These are phyloP conservation scores for Cladosporium sp. DNA, from an alignment of 2,329 filamentous ascomycete species.

Conservation along the genomic window DNA sequence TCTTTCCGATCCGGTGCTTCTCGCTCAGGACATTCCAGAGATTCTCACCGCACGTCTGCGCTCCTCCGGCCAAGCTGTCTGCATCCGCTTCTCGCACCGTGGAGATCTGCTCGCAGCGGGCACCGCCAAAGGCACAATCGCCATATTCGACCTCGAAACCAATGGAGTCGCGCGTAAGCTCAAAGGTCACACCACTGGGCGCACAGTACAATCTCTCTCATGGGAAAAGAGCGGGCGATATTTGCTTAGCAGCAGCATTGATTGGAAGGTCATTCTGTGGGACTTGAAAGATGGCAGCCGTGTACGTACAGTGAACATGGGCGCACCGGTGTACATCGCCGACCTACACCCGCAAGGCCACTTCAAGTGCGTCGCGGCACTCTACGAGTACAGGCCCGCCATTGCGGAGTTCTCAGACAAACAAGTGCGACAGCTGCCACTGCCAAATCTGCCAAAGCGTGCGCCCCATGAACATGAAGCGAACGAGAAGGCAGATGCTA, in stretches of 20 bases:
- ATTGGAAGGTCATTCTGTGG: slow-evolving; percentile 96
- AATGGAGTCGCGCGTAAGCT: slow-evolving; percentile 94
- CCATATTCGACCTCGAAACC: slow-evolving; percentile 96
- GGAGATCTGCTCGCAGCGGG: slow-evolving; percentile 94
- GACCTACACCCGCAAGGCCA: slow-evolving; percentile 90
- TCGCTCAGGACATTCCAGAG: slow-evolving; percentile 82
- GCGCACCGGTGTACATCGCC: slow-evolving; percentile 90
- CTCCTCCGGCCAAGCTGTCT: slow-evolving; percentile 59
- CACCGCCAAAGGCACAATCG: slow-evolving; percentile 83
- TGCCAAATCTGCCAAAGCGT: slow-evolving; percentile 79
- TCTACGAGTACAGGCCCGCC: slow-evolving; percentile 89
- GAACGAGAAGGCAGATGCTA: slow-evolving; percentile 87
- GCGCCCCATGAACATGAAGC: slow-evolving; percentile 65
- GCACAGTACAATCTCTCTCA: slow-evolving; percentile 89
- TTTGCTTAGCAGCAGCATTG: slow-evolving; percentile 85
- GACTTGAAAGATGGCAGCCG: slow-evolving; percentile 71
- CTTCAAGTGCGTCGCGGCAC: slow-evolving; percentile 79
- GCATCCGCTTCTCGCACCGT: slow-evolving; percentile 82
- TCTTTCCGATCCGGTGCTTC: slow-evolving; percentile 66
- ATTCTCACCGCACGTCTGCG: slow-evolving; percentile 83
- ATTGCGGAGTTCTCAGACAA: slow-evolving; percentile 62
- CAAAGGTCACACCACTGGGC: slow-evolving; percentile 70
- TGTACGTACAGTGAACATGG: slow-evolving; percentile 81
- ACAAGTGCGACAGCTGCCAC: slow-evolving; percentile 64
- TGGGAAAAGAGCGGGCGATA: slow-evolving; percentile 93